Evolutionary conservation across 108 stramenopile species (phyloP), one percentile per base, ranked within the genome.

Genomic region (Nannochloropsis salina): DNA sequence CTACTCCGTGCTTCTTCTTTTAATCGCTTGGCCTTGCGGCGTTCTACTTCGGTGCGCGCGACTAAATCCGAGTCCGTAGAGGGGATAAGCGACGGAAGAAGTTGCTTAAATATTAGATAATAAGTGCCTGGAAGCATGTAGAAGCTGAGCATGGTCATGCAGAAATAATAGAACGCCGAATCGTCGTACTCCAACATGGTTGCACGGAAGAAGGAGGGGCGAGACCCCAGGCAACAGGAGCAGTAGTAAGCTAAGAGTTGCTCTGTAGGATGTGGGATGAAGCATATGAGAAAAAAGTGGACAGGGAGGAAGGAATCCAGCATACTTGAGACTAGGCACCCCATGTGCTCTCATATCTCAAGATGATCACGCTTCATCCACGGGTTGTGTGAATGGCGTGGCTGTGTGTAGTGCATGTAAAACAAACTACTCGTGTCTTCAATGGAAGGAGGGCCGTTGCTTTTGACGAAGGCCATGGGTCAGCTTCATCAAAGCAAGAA

Each of bases 101-200:
- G 61, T 74, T 74, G 61, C 61, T 74, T 74, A n/a, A 74, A 74
- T n/a, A 74, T n/a, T 2, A 74, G 61, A n/a, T 74, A 74, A 6
- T 74, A 74, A n/a, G 61, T 74, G 20, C 61, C 61, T 15, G 91
- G 91, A 20, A 91, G 80, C 15, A 90, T 80, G 84, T 90, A 91
- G 31, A 91, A 89, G 43, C 82, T 79, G 6, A 91, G 83, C 83
- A 91, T 45, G 10, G 90, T 89, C 79, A 91, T 88, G 42, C 89
- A 86, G 84, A 91, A 91, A 80, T 91, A 91, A 87, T 88, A 91
- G 88, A 91, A 91, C 80, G 91, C 91, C 11, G 88, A 88, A 80
- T 90, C 87, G 43, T 91, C 91, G 51, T 91, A 91, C n/a, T 91
- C 91, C 42, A 91, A 51, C 91, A 91, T 91, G 42, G 84, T 87